phyloP scores from a whole-genome alignment of 2,329 filamentous ascomycete genomes.

The Aspergillus fumigatus region DNA sequence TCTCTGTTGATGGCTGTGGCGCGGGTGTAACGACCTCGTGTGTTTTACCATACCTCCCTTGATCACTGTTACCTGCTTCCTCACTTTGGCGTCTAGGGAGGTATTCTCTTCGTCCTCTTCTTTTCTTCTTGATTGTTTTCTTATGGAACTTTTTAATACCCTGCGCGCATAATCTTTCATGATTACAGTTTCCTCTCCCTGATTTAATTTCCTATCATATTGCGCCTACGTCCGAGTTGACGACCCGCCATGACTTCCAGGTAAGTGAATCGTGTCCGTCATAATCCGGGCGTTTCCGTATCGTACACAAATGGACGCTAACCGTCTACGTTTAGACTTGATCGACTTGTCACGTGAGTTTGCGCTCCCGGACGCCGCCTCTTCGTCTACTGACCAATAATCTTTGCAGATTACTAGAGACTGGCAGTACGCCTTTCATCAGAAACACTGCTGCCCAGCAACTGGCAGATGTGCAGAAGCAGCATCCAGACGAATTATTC shows the following conservation, averaged over 20 bases:
- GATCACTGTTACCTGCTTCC: not conserved
- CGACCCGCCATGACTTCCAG: conserved; percentile 39
- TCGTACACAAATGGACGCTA: conserved; percentile 27
- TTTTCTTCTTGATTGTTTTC: conserved; percentile 3
- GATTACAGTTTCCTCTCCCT: not conserved
- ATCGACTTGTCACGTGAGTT: conserved; percentile 81
- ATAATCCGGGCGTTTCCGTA: conserved; percentile 17
- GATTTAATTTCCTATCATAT: conserved; percentile 11
- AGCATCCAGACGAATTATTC: conserved; percentile 95
- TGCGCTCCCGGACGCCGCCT: not conserved
- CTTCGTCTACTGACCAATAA: conserved; percentile 21
- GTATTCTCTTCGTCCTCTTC: not conserved
- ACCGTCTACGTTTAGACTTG: conserved; percentile 56
- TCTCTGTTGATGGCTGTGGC: conserved; percentile 17
- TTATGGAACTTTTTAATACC: conserved; percentile 2
- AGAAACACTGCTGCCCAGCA: conserved; percentile 96
- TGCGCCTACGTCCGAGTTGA: conserved; percentile 21
- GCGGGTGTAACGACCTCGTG: conserved; percentile 15
- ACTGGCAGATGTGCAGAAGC: conserved; percentile 94
- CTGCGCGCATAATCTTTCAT: not conserved
- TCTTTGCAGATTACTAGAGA: conserved; percentile 75
- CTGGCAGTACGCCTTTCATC: conserved; percentile 91
- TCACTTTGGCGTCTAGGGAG: conserved; percentile 2
- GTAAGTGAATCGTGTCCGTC: conserved; percentile 26
- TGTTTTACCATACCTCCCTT: conserved; percentile 11